Evolutionary conservation across 148 eudicot species (phyloP).

Genomic region (Cornus kousa): DNA sequence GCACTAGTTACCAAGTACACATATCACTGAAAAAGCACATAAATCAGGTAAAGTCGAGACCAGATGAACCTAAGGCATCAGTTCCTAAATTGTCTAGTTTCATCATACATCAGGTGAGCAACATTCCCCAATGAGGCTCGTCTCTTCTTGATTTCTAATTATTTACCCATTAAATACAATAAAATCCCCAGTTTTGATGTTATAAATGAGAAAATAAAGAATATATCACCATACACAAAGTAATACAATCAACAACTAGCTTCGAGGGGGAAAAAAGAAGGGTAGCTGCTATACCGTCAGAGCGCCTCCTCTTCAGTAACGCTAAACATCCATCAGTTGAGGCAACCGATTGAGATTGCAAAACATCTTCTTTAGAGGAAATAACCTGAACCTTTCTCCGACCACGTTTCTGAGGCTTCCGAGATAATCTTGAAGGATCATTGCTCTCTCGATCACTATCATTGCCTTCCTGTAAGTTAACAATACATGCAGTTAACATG

Average conservation of each 20-base stretch:
- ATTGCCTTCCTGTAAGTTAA: constrained; percentile 63
- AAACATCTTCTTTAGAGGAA: constrained; percentile 29
- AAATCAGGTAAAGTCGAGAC: too few species aligned
- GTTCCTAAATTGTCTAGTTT: too few species aligned
- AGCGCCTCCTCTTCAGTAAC: constrained; percentile 61
- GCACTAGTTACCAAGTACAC: too few species aligned
- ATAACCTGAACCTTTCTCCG: constrained; percentile 45
- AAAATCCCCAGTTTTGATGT: not conserved
- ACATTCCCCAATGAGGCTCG: too few species aligned
- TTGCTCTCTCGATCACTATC: constrained; percentile 88
- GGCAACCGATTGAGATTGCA: constrained; percentile 40
- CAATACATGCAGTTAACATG: not conserved
- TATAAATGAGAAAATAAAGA: not conserved
- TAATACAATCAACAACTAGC: not conserved
- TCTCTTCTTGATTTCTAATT: too few species aligned
- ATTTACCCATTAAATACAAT: not conserved
- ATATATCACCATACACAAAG: too few species aligned
- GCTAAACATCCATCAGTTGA: constrained; percentile 63
- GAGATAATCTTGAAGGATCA: constrained; percentile 55
- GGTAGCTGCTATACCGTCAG: constrained; percentile 53
- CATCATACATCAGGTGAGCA: too few species aligned
- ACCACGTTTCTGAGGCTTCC: constrained; percentile 61
- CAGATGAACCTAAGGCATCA: too few species aligned
- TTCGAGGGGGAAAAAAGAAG: not conserved
- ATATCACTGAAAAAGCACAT: too few species aligned